phyloP scores from a whole-genome alignment of 306 rosid species.

The Cyamopsis tetragonoloba region DNA sequence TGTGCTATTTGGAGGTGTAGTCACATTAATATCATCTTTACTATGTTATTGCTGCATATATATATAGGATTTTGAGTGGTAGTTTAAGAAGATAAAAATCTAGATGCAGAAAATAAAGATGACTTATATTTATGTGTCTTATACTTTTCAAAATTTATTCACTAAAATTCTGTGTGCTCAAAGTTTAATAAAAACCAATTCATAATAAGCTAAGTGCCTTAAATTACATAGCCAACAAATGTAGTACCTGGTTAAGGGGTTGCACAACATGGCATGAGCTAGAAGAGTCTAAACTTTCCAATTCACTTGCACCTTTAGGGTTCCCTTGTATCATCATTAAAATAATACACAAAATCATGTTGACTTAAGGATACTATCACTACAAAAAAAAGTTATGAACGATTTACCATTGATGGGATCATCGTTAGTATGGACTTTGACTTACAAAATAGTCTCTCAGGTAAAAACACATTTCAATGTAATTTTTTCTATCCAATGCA shows the following conservation, averaged over 20 bases:
- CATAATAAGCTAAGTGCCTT: neutral
- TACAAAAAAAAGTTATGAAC: no score
- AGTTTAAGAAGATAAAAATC: no score
- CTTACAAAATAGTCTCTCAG: no score
- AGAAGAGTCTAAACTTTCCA: neutral
- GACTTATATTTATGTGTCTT: no score
- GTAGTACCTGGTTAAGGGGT: conserved; percentile 34
- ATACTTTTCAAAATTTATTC: neutral
- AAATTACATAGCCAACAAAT: neutral
- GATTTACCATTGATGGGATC: no score
- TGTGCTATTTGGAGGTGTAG: neutral
- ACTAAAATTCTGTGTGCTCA: neutral
- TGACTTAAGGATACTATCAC: no score
- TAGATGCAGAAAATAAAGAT: no score
- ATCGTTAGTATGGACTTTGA: no score
- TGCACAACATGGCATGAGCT: neutral
- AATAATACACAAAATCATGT: neutral
- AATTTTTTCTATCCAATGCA: no score
- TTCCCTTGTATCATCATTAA: neutral
- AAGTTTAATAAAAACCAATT: neutral
- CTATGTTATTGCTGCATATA: no score
- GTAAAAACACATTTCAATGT: no score
- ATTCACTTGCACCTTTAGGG: neutral
- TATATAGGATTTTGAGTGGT: neutral
- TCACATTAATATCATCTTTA: neutral